These are phyloP conservation scores for Butyriboletus loyo DNA, from an alignment of 768 basidiomycete genomes.

Conservation along the genomic window DNA sequence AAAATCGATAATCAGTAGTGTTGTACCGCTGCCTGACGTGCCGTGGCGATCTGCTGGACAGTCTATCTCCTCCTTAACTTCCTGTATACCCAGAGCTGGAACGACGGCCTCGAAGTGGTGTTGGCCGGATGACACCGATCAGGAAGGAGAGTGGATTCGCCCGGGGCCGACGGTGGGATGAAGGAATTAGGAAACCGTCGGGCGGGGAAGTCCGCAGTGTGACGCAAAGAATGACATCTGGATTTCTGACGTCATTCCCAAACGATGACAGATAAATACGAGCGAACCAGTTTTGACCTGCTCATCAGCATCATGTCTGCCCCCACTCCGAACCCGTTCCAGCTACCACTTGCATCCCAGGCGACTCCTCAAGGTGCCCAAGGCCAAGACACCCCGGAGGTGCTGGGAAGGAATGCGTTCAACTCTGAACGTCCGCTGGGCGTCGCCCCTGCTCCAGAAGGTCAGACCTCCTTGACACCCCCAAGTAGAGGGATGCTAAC, in stretches of 20 bases:
- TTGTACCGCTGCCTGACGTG: no score
- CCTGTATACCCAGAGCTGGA: no score
- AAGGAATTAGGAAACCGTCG: no score
- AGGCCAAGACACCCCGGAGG: background rate
- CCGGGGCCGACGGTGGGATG: no score
- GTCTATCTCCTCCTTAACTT: no score
- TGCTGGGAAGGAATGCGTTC: slow-evolving; percentile 25
- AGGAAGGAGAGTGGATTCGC: no score
- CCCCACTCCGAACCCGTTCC: slow-evolving; percentile 38
- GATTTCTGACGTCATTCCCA: slow-evolving; percentile 6
- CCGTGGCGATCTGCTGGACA: no score
- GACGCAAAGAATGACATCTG: slow-evolving; percentile 5
- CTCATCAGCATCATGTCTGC: slow-evolving; percentile 10
- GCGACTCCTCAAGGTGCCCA: background rate
- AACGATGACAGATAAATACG: slow-evolving; percentile 12
- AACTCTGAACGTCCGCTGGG: slow-evolving; percentile 35
- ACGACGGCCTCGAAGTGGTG: no score
- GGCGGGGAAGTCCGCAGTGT: no score
- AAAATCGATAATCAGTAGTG: no score
- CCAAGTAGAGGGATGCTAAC: background rate
- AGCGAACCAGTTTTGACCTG: background rate
- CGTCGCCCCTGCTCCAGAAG: slow-evolving; percentile 36
- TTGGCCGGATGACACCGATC: no score
- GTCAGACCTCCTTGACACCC: slow-evolving; percentile 11
- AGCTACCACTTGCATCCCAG: slow-evolving; percentile 34